Conservation (phyloP, 202 grass and related monocot genomes). For the Eragrostis tef region DNA sequence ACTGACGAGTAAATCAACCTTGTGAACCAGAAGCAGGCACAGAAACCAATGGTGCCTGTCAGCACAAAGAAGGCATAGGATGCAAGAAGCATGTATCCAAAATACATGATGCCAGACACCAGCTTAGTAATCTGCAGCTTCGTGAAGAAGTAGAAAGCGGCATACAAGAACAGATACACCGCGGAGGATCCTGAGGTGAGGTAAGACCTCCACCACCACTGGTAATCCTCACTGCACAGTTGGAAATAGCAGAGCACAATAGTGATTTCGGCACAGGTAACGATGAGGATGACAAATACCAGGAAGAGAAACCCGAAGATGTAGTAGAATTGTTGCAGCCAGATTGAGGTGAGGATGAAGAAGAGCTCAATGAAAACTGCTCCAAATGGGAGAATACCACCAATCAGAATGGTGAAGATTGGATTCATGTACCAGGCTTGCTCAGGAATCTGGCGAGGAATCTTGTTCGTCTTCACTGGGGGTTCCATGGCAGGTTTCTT, state of each 20-base stretch:
- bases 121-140: conserved; percentile 78
- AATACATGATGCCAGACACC: conserved; percentile 73
- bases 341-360: conserved; percentile 78
- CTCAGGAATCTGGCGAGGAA: conserved; percentile 69
- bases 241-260: conserved; percentile 84
- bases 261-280: conserved; percentile 74
- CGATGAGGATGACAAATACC: conserved; percentile 69
- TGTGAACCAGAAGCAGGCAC: conserved; percentile 76
- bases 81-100: conserved; percentile 76
- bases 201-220: conserved; percentile 87
- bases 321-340: conserved; percentile 81
- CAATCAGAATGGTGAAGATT: conserved; percentile 64
- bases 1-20: conserved; percentile 78
- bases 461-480: conserved; percentile 81
- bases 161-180: conserved; percentile 70
- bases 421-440: conserved; percentile 88
- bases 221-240: conserved; percentile 75
- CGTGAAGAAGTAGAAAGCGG: conserved; percentile 71
- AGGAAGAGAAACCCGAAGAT: conserved; percentile 83
- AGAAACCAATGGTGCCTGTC: conserved; percentile 71
- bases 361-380: conserved; percentile 84
- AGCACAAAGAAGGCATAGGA: conserved; percentile 73
- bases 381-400: conserved; percentile 72
- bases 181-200: conserved; percentile 69
- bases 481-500: conserved; percentile 72